A percentile compares a stretch with the other conserved stretches of the same genome.
Evolutionary conservation across 179 eudicot genomes (phyloP).

Genomic region (Heliamphora pulchella): DNA sequence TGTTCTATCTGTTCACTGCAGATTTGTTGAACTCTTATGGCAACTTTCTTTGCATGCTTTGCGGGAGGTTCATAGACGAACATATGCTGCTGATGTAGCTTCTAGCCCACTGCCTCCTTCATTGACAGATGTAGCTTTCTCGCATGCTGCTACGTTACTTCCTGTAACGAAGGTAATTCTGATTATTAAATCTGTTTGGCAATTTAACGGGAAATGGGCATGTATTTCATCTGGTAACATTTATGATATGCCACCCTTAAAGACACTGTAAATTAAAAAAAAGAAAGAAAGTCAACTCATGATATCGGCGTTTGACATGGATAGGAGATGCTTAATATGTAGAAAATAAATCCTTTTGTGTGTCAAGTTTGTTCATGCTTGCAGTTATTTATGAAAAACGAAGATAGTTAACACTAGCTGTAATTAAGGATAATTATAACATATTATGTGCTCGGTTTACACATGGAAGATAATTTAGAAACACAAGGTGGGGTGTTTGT

Average conservation of each 20-base stretch:
- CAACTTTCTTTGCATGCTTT: conserved; percentile 95
- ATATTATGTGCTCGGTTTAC: neutral
- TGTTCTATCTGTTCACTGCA: conserved; percentile 26
- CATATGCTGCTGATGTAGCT: conserved; percentile 78
- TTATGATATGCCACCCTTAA: neutral
- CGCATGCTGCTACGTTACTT: conserved; percentile 92
- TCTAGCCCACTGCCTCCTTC: conserved; percentile 89
- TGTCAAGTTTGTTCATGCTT: neutral
- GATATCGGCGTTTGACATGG: neutral
- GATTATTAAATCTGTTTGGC: neutral
- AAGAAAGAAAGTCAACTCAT: neutral
- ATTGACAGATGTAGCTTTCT: conserved; percentile 87
- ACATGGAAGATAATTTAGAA: neutral
- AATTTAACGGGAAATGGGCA: neutral
- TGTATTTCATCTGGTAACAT: neutral
- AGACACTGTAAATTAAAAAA: neutral
- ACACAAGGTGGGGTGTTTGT: neutral
- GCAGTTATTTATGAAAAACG: neutral
- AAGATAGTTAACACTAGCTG: neutral
- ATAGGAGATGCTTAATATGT: neutral
- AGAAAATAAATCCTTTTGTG: neutral
- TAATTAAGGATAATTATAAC: neutral
- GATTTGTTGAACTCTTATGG: conserved; percentile 94
- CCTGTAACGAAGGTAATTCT: conserved; percentile 80
- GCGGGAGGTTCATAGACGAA: conserved; percentile 91